Conservation (phyloP, 208 protist genomes). For the Naegleria fowleri region DNA sequence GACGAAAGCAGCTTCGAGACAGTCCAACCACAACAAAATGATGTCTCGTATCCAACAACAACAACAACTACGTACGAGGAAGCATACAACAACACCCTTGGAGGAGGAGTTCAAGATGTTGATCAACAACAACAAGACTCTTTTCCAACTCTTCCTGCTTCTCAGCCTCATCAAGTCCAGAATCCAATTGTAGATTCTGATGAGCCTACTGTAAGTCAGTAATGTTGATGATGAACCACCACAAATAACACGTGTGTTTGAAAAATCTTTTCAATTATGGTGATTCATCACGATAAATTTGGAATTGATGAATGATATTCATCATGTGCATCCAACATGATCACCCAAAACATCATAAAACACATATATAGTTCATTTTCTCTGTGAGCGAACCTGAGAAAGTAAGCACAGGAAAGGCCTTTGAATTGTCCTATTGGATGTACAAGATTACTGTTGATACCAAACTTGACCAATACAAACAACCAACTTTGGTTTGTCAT, state of each 20-base stretch:
- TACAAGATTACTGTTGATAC: constrained; percentile 55
- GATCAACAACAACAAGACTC: background rate
- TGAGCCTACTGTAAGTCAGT: constrained; percentile 19
- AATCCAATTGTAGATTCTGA: constrained; percentile 26
- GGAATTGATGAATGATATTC: no score
- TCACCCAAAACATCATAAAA: no score
- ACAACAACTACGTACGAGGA: background rate
- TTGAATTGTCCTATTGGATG: constrained; percentile 69
- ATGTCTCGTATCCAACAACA: background rate
- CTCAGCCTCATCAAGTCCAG: constrained; percentile 22
- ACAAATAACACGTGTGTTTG: no score
- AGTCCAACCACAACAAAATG: background rate
- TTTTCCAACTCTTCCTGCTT: background rate
- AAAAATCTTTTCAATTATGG: background rate
- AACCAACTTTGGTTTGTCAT: constrained; percentile 33
- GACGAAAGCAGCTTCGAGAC: background rate
- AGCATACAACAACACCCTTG: background rate
- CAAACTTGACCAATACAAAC: constrained; percentile 27
- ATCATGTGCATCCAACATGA: no score
- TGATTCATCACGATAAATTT: background rate
- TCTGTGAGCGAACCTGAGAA: constrained; percentile 46
- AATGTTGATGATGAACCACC: no score
- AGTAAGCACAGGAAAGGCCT: constrained; percentile 54
- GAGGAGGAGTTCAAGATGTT: background rate
- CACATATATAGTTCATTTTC: constrained; percentile 43